These are phyloP conservation scores for Celoporthe dispersa DNA, from an alignment of 2,329 filamentous ascomycete species.

Conservation along the genomic window DNA sequence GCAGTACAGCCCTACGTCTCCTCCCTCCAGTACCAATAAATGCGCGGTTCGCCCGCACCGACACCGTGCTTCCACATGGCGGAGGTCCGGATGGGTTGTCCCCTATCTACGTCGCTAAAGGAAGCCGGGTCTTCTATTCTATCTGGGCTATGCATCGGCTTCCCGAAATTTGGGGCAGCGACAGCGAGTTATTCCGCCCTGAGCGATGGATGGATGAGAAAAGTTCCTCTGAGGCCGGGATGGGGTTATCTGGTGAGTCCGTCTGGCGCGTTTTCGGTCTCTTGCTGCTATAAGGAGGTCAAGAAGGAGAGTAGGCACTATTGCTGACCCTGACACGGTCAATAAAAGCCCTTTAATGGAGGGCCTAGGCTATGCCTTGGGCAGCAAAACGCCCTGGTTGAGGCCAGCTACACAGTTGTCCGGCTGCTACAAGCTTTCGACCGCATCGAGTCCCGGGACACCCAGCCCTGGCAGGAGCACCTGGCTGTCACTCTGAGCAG, in stretches of 20 bases:
- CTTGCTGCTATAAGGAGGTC: too few species aligned
- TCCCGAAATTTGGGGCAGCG: conserved; percentile 42
- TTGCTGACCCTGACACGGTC: too few species aligned
- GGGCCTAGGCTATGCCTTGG: conserved; percentile 43
- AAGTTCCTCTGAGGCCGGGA: neutral
- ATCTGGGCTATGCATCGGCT: conserved; percentile 40
- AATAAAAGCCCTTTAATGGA: conserved; percentile 39
- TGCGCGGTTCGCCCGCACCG: conserved; percentile 35
- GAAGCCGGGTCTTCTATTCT: conserved; percentile 37
- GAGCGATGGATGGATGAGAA: conserved; percentile 43
- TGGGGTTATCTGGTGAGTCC: conserved; percentile 38
- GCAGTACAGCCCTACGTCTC: conserved; percentile 36
- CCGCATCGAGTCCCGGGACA: neutral
- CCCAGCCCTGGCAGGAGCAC: conserved; percentile 1
- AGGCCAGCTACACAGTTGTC: conserved; percentile 1
- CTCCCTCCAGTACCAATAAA: conserved; percentile 43
- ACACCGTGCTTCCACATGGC: conserved; percentile 42
- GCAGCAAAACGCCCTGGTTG: conserved; percentile 12
- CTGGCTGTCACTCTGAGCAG: conserved; percentile 8
- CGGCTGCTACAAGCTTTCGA: conserved; percentile 9
- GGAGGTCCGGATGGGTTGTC: conserved; percentile 41
- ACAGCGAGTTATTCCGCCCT: conserved; percentile 42
- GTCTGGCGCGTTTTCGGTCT: too few species aligned
- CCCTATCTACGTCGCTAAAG: conserved; percentile 39
- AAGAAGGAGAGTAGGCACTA: too few species aligned